Conservation (phyloP, 305 asterid genomes). For the Rubia peregrina region DNA sequence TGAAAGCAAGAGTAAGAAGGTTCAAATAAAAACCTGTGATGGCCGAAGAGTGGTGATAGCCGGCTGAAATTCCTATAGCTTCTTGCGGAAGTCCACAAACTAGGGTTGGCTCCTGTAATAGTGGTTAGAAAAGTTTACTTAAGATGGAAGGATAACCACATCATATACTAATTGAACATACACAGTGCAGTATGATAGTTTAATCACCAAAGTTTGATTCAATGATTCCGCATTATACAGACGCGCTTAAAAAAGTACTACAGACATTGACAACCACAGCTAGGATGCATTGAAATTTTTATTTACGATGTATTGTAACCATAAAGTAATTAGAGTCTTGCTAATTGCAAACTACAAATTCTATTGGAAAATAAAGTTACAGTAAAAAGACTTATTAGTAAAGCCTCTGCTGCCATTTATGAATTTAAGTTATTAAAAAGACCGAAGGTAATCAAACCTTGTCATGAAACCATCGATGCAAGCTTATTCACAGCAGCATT, state of each 20-base stretch:
- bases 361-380: neutral
- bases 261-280: neutral
- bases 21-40: slow-evolving; percentile 53
- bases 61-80: slow-evolving; percentile 64
- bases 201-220: neutral
- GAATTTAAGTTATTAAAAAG: neutral
- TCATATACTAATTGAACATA: neutral
- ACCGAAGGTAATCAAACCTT: neutral
- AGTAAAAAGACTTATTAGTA: neutral
- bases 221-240: neutral
- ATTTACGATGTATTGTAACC: neutral
- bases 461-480: neutral
- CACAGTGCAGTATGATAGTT: neutral
- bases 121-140: neutral
- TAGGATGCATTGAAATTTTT: neutral
- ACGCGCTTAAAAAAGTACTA: neutral
- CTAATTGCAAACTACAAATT: neutral
- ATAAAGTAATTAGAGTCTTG: neutral
- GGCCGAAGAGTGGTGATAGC: slow-evolving; percentile 94
- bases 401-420: neutral
- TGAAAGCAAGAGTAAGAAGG: neutral
- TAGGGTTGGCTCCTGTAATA: slow-evolving; percentile 61
- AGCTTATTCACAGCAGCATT: neutral
- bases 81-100: slow-evolving; percentile 54
- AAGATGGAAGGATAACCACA: neutral